Evolutionary conservation across 2,329 filamentous ascomycete genomes (phyloP), one percentile per base, ranked within the genome.

Genomic region (Botrytis pseudocinerea): DNA sequence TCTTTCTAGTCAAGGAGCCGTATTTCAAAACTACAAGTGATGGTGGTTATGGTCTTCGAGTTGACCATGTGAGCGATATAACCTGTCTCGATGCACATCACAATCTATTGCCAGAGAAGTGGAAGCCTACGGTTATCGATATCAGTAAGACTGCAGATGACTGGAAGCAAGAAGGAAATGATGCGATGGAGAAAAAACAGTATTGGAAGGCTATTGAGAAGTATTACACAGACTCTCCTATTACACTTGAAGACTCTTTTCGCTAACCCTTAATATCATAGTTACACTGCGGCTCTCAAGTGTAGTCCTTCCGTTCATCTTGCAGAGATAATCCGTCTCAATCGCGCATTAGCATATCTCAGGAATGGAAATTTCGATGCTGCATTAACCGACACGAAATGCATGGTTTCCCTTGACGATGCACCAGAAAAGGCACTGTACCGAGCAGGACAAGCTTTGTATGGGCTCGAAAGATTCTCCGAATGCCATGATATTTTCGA

Each of bases 1-100:
- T 84, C 0, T 81, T 83, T 9, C 76, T 88, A 44, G 68, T 89
- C 32, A 89, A 88, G 75, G 87, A 89, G 72, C 87, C 87, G 0
- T 89, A 83, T 76, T 82, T 88, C 74, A 86, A 85, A 74, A 42
- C 77, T 1, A 81, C 80, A 38, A 77, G 76, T 0, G 78, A 84
- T 51, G 83, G 83, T 2, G 68, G 79, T 0, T 86, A 83, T 40
- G 86, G 89, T 68, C 74, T 88, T 40, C 69, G 74, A 32, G 57
- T 76, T 51, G 75, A 76, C 54, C 74, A 76, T 77, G 75, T 85
- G 25, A 84, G 69, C 20, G 75, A 76, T 61, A 22, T 74, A 35
- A 48, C 72, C 64, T 62, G 46, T 57, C 48, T 76, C 28, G 44
- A 68, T 68, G 46, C 20, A 60, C 14, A 54, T 25, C 48, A 73